Evolutionary conservation across 2,329 filamentous ascomycete genomes (phyloP).

Genomic region (Pseudocercospora pini-densiflorae): DNA sequence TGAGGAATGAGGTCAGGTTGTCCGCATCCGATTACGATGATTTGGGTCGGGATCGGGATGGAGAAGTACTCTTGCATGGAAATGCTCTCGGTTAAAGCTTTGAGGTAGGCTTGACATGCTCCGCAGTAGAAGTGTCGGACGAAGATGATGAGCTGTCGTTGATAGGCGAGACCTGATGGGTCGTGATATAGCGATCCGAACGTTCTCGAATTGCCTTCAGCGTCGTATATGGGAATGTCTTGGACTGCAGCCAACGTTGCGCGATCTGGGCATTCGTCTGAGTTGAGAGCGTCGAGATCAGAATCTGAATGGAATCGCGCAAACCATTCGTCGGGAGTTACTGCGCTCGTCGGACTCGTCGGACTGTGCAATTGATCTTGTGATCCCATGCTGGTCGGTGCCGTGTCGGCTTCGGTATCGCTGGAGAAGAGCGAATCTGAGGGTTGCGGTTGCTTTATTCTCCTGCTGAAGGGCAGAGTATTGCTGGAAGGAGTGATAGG

Average conservation of each 20-base stretch:
- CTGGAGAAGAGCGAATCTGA: slow-evolving; percentile 27
- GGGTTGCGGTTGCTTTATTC: slow-evolving; percentile 21
- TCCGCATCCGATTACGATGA: slow-evolving; percentile 46
- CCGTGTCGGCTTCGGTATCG: slow-evolving; percentile 22
- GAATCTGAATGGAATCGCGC: slow-evolving; percentile 39
- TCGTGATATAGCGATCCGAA: slow-evolving; percentile 66
- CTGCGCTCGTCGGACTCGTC: not conserved
- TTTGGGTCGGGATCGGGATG: slow-evolving; percentile 42
- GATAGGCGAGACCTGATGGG: slow-evolving; percentile 47
- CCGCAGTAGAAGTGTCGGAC: slow-evolving; percentile 50
- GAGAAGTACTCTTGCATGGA: slow-evolving; percentile 42
- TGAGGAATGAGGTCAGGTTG: slow-evolving; percentile 42
- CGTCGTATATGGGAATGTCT: slow-evolving; percentile 60
- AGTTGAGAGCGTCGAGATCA: slow-evolving; percentile 32
- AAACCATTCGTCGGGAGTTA: slow-evolving; percentile 41
- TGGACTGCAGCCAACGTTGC: slow-evolving; percentile 39
- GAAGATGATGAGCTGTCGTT: slow-evolving; percentile 46
- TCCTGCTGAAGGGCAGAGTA: slow-evolving; percentile 14
- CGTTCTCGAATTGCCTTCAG: slow-evolving; percentile 60
- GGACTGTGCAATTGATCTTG: slow-evolving; percentile 12
- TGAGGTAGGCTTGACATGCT: slow-evolving; percentile 45
- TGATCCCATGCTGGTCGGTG: slow-evolving; percentile 21
- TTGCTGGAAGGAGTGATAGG: slow-evolving; percentile 23
- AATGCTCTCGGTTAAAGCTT: slow-evolving; percentile 41
- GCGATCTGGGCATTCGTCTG: slow-evolving; percentile 41